These are phyloP conservation scores for Candida gigantensis DNA, from an alignment of 1,139 yeast species.

Conservation along the genomic window DNA sequence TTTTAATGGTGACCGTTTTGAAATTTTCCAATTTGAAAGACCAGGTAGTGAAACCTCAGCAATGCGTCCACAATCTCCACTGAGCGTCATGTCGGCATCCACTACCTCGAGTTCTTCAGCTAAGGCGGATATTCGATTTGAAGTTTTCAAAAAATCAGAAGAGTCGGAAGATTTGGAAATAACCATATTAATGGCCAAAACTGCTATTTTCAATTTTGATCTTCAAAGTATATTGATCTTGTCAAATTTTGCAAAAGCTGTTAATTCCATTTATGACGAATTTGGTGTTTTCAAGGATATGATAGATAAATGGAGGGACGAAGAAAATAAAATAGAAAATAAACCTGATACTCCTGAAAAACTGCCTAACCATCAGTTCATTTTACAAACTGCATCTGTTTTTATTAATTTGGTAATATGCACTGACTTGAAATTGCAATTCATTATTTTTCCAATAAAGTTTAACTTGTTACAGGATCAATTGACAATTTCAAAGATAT, in stretches of 20 bases:
- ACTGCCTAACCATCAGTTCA: constrained; percentile 16
- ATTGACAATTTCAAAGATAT: constrained; percentile 32
- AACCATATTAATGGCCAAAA: constrained; percentile 49
- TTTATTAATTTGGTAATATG: constrained; percentile 17
- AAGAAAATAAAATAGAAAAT: not conserved
- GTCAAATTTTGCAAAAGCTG: constrained; percentile 15
- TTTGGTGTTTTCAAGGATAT: constrained; percentile 12
- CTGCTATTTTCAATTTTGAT: constrained; percentile 36
- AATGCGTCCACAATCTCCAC: constrained; percentile 10
- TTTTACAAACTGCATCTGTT: constrained; percentile 38
- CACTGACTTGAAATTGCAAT: constrained; percentile 16
- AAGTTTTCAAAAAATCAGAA: constrained; percentile 36
- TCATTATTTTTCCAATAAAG: constrained; percentile 38
- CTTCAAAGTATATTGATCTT: constrained; percentile 19
- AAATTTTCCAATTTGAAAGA: constrained; percentile 23
- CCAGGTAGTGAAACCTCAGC: constrained; percentile 7
- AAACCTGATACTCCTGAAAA: constrained; percentile 1
- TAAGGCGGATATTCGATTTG: constrained; percentile 56
- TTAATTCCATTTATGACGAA: constrained; percentile 12
- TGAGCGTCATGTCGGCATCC: constrained; percentile 10
- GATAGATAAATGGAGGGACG: constrained; percentile 13
- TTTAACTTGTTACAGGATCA: constrained; percentile 32
- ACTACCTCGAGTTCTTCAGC: constrained; percentile 9
- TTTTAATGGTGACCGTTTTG: constrained; percentile 17
- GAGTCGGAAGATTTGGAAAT: constrained; percentile 28